Evolutionary conservation across 164 flowering plant genomes (phyloP), one percentile per base, ranked within the genome.

Genomic region (Piper longum): DNA sequence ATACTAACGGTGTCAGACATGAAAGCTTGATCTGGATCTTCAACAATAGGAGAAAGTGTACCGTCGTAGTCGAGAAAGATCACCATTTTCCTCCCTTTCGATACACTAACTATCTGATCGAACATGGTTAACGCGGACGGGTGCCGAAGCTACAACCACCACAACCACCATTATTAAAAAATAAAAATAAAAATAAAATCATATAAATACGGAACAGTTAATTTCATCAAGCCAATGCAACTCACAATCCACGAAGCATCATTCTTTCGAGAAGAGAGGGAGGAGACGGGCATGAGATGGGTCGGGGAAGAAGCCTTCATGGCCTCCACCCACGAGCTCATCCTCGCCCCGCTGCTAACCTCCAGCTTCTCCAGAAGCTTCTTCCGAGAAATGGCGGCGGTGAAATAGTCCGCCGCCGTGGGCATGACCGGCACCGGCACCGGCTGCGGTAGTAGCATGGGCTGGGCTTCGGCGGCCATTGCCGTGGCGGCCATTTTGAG

Each of bases 11-110:
- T 12, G 3, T 69, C 64, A 18, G 95, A 76, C 96, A 92, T 92
- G 83, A 82, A 87, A 67, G 98, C 98, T 61, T 65, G 72, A 62
- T 92, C 98, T 0, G 98, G 96, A 62, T 92, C 86, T 6, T 82
- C 82, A 0, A 92, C 98, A 16, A 92, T 92, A 4, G 98, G 98
- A 0, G 96, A 83, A 3, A 92, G 83, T 3, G 98, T 92, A 0
- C 98, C 98, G 45, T 92, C 98, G 48, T 92, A 92, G 55, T 92
- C 98, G 6, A 92, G 72, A 65, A 89, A 92, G 80, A 92, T 73
- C 8, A 85, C 89, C 0, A 92, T 78, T 62, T 84, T 74, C 66
- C 87, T 92, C 40, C 93, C 96, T 39, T 77, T 73, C 0, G 88
- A 77, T 19, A 82, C 87, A 19, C 60, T 67, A 17, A 65, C 73